Evolutionary conservation across 768 basidiomycete species (phyloP), one percentile per base, ranked within the genome.

Genomic region (Russula emetica): DNA sequence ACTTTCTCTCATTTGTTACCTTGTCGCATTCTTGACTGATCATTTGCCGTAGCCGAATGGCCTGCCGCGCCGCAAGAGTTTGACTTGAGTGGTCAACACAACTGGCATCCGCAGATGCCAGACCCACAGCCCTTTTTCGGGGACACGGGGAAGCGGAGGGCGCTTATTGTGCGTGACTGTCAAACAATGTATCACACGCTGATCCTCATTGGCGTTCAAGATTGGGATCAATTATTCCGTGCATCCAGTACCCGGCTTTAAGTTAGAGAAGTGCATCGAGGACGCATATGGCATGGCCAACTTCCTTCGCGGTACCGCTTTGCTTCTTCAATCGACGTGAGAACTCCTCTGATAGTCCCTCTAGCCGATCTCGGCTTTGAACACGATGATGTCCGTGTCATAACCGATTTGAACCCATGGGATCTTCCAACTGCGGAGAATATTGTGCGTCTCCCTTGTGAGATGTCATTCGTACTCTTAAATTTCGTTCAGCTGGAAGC

Each of bases 381-480:
- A 22, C 6, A 1, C 14, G 18, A 32, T 7, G 32, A 54, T 5
- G 9, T 61, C 8, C 40, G 28, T 16, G 5, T 61, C 18, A 52
- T 61, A n/a, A 54, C 52, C 6, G 52, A 55, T 14, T 8, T 24
- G 1, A 13, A 1, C 20, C 16, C 26, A 2, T 6, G 10, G 26
- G 24, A 30, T 50, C 14, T 1, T 11, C 56, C 62, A n/a, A 58
- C 49, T 11, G 8, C 26, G 4, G 18, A 40, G 1, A 58, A 58
- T 30, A 63, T 63, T 20, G 62, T 63, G 24, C 28, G 62, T 63
- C 11, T 11, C 14, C 20, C 14, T 7, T 34, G 20, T 47, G 30
- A 34, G 22, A 16, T 47, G 32, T 47, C n/a, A 13, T n/a, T 14
- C 30, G 22, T 13, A 24, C 18, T 11, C 50, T 22, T 3, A 30